Evolutionary conservation across 352 stramenopile genomes (phyloP), one percentile per base, ranked within the genome.

Genomic region (Globisporangium megalacanthum): DNA sequence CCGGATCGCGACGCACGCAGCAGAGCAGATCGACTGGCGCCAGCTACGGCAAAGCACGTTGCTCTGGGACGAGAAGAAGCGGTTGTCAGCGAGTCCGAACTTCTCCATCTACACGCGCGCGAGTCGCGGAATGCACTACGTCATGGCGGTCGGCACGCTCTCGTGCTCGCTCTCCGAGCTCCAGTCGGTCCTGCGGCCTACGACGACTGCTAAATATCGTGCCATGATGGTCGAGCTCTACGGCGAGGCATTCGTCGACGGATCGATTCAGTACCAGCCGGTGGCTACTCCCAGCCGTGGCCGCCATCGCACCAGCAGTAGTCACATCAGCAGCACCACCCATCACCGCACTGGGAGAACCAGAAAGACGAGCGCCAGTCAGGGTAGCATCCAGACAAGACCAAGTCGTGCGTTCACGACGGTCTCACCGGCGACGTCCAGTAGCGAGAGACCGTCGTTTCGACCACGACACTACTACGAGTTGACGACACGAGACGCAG

Each of bases 61-160:
- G 14, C 57, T 61, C 54, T 66, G 60, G 60, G 54, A 66, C 39
- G 44, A 61, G 49, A 56, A 56, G 48, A 66, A 61, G 17, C 48
- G 39, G 41, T 9, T 51, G 7, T 56, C 52, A 4, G 53, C 52
- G 52, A 64, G 46, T 19, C 41, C 20, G 5, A 60, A 45, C 29
- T 64, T 64, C 25, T 31, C 51, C 1, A 58, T 66, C 54, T 66
- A 51, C 54, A 66, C 54, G 41, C 60, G 54, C 49, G 48, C 58
- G 60, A 57, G 36, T n/a, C 60, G 60, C 37, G 60, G 60, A 13
- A 58, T 61, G 60, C 54, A 61, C 54, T 60, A 66, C 60, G 48
- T 61, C 17, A 60, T 60, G 53, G 60, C 53, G 0, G 39, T 61
- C 6, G 60, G 60, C 10, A 61, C 54, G 37, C 11, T 66, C 22